Evolutionary conservation across 1,284 basidiomycete genomes (phyloP).

Genomic region (Apiotrichum gamsii): DNA sequence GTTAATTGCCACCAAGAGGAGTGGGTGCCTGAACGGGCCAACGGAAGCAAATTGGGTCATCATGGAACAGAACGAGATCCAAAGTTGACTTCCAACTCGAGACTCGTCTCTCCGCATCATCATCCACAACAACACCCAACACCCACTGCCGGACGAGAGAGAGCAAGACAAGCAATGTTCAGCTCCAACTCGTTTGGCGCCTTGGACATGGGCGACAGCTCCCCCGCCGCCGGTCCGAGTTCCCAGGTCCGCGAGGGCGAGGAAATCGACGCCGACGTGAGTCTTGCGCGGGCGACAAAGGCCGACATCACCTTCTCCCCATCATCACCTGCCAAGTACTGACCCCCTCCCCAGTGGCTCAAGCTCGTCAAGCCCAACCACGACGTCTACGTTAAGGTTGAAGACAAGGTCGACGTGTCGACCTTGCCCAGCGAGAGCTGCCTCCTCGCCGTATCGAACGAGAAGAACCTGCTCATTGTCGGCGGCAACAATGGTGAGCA

Average conservation of each 20-base stretch:
- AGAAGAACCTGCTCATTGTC: conserved; percentile 42
- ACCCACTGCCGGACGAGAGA: too few species aligned
- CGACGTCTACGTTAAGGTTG: conserved; percentile 44
- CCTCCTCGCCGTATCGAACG: conserved; percentile 46
- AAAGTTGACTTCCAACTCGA: background rate
- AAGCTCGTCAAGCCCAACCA: conserved; percentile 42
- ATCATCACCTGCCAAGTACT: too few species aligned
- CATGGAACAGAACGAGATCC: background rate
- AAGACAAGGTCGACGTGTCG: conserved; percentile 35
- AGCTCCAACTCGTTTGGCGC: conserved; percentile 33
- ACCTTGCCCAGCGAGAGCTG: conserved; percentile 41
- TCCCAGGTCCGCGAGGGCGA: conserved; percentile 31
- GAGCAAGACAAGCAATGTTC: conserved; percentile 15
- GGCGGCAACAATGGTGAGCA: conserved; percentile 35
- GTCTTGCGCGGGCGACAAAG: background rate
- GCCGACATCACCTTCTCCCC: background rate
- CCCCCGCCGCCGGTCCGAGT: conserved; percentile 21
- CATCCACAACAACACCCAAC: too few species aligned
- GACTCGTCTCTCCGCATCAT: background rate
- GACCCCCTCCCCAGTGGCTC: conserved; percentile 38
- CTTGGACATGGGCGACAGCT: conserved; percentile 23
- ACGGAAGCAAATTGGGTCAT: background rate
- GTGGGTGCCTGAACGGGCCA: background rate
- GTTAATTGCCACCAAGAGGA: background rate
- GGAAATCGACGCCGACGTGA: conserved; percentile 40